phyloP scores from a whole-genome alignment of 495 filamentous ascomycete genomes.

The Penicillium tannophilum region DNA sequence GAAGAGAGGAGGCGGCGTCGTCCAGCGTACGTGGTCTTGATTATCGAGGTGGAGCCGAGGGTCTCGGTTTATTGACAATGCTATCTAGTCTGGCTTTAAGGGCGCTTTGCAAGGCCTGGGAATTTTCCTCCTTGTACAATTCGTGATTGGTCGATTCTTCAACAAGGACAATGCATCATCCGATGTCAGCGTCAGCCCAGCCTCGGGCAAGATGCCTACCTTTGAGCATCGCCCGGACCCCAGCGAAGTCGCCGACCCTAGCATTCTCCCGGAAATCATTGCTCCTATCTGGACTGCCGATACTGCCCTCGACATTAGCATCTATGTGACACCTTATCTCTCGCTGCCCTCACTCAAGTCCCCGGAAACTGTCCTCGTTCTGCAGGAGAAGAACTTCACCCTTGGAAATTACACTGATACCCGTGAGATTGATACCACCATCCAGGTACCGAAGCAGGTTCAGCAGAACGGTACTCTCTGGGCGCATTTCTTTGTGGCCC shows the following conservation, averaged over 20 bases:
- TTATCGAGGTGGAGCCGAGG: neutral
- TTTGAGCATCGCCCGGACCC: conserved; percentile 64
- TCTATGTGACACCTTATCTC: conserved; percentile 80
- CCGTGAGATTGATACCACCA: conserved; percentile 73
- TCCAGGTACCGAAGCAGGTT: conserved; percentile 74
- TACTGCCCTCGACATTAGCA: conserved; percentile 75
- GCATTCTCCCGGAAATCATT: conserved; percentile 70
- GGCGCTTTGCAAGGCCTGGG: conserved; percentile 64
- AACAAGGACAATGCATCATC: conserved; percentile 50
- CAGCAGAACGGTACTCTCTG: conserved; percentile 93
- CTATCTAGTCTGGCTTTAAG: conserved; percentile 53
- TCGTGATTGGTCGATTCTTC: conserved; percentile 59
- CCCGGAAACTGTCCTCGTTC: conserved; percentile 59
- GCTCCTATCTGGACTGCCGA: conserved; percentile 86
- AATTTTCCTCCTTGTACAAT: conserved; percentile 71
- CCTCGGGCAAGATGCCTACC: conserved; percentile 57
- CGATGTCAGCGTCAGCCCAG: conserved; percentile 31
- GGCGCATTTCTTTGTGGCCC: conserved; percentile 86
- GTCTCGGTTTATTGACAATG: conserved; percentile 22
- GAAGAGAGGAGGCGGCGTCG: conserved; percentile 39
- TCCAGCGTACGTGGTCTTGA: conserved; percentile 33
- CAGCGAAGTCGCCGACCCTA: conserved; percentile 67
- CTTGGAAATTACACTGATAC: conserved; percentile 79
- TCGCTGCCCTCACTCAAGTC: conserved; percentile 65
- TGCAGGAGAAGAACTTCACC: conserved; percentile 80